phyloP scores from a whole-genome alignment of 2,329 filamentous ascomycete species.

The Botrytis elliptica region DNA sequence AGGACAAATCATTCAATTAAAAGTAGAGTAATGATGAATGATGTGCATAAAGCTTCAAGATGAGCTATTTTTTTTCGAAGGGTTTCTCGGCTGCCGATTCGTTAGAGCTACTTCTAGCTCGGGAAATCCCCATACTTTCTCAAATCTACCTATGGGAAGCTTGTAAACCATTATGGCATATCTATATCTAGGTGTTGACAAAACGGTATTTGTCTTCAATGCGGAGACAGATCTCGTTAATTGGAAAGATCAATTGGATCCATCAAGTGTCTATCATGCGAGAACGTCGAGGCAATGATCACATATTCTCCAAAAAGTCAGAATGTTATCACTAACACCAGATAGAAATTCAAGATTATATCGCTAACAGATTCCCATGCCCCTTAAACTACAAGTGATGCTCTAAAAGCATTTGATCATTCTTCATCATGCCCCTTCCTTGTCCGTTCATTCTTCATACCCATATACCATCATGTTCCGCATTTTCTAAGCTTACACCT shows the following conservation, averaged over 20 bases:
- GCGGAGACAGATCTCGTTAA: neutral
- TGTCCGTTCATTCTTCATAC: conserved; percentile 8
- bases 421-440: conserved; percentile 2
- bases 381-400: conserved; percentile 20
- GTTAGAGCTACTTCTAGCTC: conserved; percentile 1
- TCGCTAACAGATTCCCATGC: conserved; percentile 11
- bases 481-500: neutral
- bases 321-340: neutral
- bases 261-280: neutral
- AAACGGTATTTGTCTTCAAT: neutral
- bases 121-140: conserved; percentile 1
- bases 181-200: neutral
- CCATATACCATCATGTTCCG: neutral
- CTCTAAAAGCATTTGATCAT: conserved; percentile 1
- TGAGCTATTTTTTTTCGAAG: conserved; percentile 8
- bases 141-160: neutral
- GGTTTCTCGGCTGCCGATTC: conserved; percentile 14
- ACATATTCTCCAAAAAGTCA: neutral
- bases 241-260: neutral
- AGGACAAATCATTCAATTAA: conserved; percentile 19
- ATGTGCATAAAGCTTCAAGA: conserved; percentile 11
- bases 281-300: neutral
- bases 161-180: neutral
- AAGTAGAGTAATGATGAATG: conserved; percentile 1
- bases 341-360: conserved; percentile 14